phyloP scores from a whole-genome alignment of 1,139 yeast genomes.

The Magnusiomyces fungicola region DNA sequence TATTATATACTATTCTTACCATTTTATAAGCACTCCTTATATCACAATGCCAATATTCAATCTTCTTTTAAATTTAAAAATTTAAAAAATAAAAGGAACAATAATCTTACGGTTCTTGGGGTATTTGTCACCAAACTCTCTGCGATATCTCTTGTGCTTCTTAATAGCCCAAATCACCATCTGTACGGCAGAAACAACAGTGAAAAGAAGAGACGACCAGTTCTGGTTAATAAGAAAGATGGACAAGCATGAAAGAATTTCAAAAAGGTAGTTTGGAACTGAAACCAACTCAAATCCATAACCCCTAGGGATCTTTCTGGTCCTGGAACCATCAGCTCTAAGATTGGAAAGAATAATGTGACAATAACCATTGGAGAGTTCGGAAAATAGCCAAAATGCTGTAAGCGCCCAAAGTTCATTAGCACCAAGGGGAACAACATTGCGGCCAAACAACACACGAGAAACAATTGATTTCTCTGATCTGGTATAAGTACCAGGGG shows the following conservation, averaged over 20 bases:
- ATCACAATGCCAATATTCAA: not conserved
- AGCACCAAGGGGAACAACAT: conserved; percentile 21
- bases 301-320: conserved; percentile 47
- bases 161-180: conserved; percentile 76
- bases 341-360: conserved; percentile 56
- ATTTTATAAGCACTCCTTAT: no score
- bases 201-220: conserved; percentile 66
- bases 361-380: conserved; percentile 61
- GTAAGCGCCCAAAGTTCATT: conserved; percentile 21
- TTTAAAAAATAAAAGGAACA: conserved; percentile 47
- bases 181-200: conserved; percentile 63
- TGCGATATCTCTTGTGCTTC: conserved; percentile 59
- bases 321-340: conserved; percentile 42
- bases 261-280: conserved; percentile 86
- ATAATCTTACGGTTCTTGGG: conserved; percentile 62
- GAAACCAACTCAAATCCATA: conserved; percentile 41
- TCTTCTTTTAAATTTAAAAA: not conserved
- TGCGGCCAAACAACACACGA: conserved; percentile 26
- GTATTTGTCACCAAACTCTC: conserved; percentile 67
- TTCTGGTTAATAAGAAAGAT: conserved; percentile 68
- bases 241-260: conserved; percentile 64
- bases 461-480: conserved; percentile 18
- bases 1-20: no score
- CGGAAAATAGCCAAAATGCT: conserved; percentile 53
- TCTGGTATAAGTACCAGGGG: conserved; percentile 41